Evolutionary conservation across 768 basidiomycete species (phyloP).

Genomic region (Mycena metata): DNA sequence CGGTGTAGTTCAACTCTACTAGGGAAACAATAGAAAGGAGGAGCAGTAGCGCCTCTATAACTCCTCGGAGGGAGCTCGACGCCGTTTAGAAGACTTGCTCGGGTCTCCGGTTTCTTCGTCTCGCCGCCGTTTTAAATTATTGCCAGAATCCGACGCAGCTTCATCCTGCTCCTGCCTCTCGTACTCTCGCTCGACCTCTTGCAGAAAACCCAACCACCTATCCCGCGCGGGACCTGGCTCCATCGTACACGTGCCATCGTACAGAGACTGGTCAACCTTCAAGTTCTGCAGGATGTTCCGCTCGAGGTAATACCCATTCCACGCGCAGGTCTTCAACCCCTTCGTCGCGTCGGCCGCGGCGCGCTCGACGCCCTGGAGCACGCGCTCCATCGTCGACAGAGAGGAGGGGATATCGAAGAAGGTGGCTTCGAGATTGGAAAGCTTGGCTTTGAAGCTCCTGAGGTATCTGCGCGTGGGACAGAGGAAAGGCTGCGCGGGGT

Average conservation of each 20-base stretch:
- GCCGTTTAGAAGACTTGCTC: no score
- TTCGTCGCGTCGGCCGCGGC: background rate
- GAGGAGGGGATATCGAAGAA: background rate
- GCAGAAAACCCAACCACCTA: constrained; percentile 4
- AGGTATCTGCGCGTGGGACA: background rate
- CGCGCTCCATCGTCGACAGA: constrained; percentile 13
- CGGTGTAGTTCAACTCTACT: constrained; percentile 6
- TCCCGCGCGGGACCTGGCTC: constrained; percentile 4
- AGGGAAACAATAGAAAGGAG: constrained; percentile 19
- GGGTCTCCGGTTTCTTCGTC: no score
- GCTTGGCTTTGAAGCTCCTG: background rate
- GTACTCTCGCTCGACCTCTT: background rate
- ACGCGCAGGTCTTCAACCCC: background rate
- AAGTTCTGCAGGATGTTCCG: constrained; percentile 1
- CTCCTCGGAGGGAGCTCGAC: no score
- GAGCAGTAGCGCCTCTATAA: no score
- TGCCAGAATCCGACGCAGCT: no score
- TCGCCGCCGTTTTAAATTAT: no score
- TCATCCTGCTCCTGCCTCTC: background rate
- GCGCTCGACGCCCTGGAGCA: constrained; percentile 9
- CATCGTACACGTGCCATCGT: constrained; percentile 23
- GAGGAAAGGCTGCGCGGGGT: background rate
- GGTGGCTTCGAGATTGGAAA: background rate
- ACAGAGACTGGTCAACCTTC: constrained; percentile 5
- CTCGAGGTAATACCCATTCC: constrained; percentile 26